These are phyloP conservation scores for Microbotryum lychnidis-dioicae DNA, from an alignment of 1,284 basidiomycete genomes.

Conservation along the genomic window DNA sequence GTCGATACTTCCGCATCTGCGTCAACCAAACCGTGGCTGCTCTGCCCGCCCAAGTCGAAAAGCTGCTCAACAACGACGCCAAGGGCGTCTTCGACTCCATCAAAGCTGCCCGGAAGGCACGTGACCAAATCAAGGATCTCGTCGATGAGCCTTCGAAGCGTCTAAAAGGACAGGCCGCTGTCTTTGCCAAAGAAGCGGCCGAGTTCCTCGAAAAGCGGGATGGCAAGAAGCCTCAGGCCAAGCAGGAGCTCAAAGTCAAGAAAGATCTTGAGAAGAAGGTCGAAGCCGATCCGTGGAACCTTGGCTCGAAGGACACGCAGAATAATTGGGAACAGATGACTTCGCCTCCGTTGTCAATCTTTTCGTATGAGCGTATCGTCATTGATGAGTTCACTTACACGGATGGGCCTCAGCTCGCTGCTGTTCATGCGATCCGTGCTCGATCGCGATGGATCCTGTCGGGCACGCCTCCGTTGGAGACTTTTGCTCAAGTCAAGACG, in stretches of 20 bases:
- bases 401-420: slow-evolving; percentile 65
- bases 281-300: slow-evolving; percentile 70
- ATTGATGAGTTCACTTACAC: slow-evolving; percentile 95
- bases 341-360: slow-evolving; percentile 79
- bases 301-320: slow-evolving; percentile 54
- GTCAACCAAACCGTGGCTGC: slow-evolving; percentile 56
- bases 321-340: slow-evolving; percentile 70
- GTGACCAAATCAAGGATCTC: slow-evolving; percentile 9
- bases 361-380: slow-evolving; percentile 70
- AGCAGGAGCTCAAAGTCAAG: slow-evolving; percentile 14
- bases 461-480: slow-evolving; percentile 84
- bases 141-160: slow-evolving; percentile 52
- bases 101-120: slow-evolving; percentile 49
- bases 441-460: slow-evolving; percentile 90
- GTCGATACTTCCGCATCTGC: slow-evolving; percentile 78
- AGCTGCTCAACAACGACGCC: slow-evolving; percentile 48
- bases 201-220: slow-evolving; percentile 36
- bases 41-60: slow-evolving; percentile 58
- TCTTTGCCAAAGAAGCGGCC: slow-evolving; percentile 33
- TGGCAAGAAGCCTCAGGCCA: background rate
- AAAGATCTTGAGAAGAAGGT: slow-evolving; percentile 45
- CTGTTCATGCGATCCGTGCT: slow-evolving; percentile 68
- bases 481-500: slow-evolving; percentile 83
- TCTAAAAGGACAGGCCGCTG: slow-evolving; percentile 55
- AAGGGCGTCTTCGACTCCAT: slow-evolving; percentile 55